Evolutionary conservation across 768 basidiomycete species (phyloP), one percentile per base, ranked within the genome.

Genomic region (Phylloporus scabripes): DNA sequence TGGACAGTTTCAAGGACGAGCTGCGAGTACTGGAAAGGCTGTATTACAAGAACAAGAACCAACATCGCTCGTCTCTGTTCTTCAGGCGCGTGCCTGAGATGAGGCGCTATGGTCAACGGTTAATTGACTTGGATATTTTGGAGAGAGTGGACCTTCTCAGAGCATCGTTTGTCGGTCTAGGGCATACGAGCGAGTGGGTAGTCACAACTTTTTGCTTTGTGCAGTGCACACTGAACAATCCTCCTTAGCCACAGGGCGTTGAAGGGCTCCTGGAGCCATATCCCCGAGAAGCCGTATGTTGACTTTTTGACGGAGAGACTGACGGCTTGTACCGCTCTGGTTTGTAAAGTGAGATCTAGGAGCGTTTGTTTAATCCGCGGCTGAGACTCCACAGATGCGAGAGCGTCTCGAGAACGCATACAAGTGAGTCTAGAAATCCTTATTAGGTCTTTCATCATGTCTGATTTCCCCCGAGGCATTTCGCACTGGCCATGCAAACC

Each of bases 11-110:
- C 52, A 50, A 43, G 12, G 55, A 62, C 43, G 61, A 63, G 57
- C 62, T 79, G 5, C 75, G 76, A 45, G 64, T 86, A 17, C 70
- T 90, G 31, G 79, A 83, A 56, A 73, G 83, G 51, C 61, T 90
- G 2, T 83, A 82, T 62, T 90, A 91, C 69, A 87, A 87, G 57
- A 81, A 80, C 54, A 87, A 85, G 60, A 91, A 89, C 55, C 88
- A 92, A 73, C 66, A 66, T 40, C 60, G 64, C 37, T 48, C 38
- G 42, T 55, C 65, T 24, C 52, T 88, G 10, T 88, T 87, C 63
- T 90, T 86, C 84, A 58, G 56, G 39, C 79, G 79, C 26, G 70
- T 84, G 14, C 58, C 62, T 9, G 89, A 90, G 59, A 71, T 83
- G 17, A 73, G 83, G 52, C 74, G 80, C 46, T 79, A 54, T 26